These are phyloP conservation scores for Chimonanthus salicifolius DNA, from an alignment of 164 flowering plant species.

Conservation along the genomic window DNA sequence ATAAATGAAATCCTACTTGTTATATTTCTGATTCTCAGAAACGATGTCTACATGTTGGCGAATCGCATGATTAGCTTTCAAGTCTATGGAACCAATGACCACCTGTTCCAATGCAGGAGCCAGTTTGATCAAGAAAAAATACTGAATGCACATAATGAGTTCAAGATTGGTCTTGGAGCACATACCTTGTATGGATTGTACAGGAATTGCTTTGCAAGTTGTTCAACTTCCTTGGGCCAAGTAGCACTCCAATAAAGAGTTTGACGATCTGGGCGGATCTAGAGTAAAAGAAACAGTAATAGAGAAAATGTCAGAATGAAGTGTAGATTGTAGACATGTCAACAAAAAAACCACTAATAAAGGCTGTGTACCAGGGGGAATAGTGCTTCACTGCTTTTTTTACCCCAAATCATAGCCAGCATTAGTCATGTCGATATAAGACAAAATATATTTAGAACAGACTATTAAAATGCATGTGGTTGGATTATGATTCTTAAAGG, in stretches of 20 bases:
- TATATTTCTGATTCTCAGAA: slow-evolving; percentile 90
- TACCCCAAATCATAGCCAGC: background rate
- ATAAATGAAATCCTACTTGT: slow-evolving; percentile 42
- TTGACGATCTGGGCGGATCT: slow-evolving; percentile 99
- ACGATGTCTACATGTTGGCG: slow-evolving; percentile 88
- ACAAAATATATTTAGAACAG: too few species aligned
- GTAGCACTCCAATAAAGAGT: slow-evolving; percentile 99
- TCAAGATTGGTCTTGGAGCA: background rate
- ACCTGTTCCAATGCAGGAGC: slow-evolving; percentile 42
- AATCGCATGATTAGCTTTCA: slow-evolving; percentile 96
- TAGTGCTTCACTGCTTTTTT: background rate
- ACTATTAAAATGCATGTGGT: too few species aligned
- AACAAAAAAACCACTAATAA: background rate
- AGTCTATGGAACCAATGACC: slow-evolving; percentile 80
- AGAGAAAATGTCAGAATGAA: background rate
- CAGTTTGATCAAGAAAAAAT: background rate
- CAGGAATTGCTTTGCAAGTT: slow-evolving; percentile 64
- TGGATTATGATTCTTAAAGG: too few species aligned
- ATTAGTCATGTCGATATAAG: too few species aligned
- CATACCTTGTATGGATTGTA: slow-evolving; percentile 89
- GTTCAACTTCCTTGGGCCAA: slow-evolving; percentile 99
- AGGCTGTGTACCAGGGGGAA: background rate
- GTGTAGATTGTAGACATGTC: background rate
- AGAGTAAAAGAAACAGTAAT: slow-evolving; percentile 12
- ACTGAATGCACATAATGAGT: background rate